A percentile compares a stretch with the other conserved stretches of the same genome.
Conservation (phyloP, 1,284 basidiomycete genomes). For the Tilletia caries region DNA sequence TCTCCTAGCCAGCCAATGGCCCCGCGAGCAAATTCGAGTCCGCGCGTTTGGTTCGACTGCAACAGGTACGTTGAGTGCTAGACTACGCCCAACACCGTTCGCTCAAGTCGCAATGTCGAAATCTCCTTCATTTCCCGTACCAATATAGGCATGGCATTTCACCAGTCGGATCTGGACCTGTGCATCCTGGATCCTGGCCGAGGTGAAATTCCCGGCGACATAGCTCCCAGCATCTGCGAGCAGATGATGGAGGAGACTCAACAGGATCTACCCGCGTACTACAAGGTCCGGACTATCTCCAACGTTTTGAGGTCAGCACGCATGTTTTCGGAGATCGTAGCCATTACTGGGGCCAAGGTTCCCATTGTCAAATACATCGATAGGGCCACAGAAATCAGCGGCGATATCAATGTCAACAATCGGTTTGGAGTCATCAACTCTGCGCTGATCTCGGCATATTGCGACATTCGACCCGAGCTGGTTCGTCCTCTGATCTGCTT, state of each 20-base stretch:
- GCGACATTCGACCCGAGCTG: constrained; percentile 32
- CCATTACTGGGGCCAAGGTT: constrained; percentile 34
- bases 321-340: constrained; percentile 20
- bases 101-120: not conserved
- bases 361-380: constrained; percentile 45
- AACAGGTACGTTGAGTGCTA: constrained; percentile 20
- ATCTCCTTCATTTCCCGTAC: no score
- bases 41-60: constrained; percentile 43
- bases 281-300: constrained; percentile 25
- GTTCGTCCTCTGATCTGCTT: constrained; percentile 40
- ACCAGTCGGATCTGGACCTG: constrained; percentile 37
- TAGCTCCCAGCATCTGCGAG: constrained; percentile 21
- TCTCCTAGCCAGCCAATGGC: constrained; percentile 28
- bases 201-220: constrained; percentile 31
- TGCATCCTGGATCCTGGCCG: constrained; percentile 36
- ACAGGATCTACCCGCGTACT: constrained; percentile 31
- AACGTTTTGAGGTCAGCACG: constrained; percentile 16
- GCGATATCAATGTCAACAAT: constrained; percentile 46
- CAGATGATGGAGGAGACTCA: constrained; percentile 13
- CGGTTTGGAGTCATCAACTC: constrained; percentile 43
- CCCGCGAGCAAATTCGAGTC: constrained; percentile 28
- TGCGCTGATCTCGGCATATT: constrained; percentile 34
- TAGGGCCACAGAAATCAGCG: constrained; percentile 21
- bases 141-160: constrained; percentile 23
- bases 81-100: no score